phyloP scores from a whole-genome alignment of 2,329 filamentous ascomycete genomes.

The Epicoccum nigrum region DNA sequence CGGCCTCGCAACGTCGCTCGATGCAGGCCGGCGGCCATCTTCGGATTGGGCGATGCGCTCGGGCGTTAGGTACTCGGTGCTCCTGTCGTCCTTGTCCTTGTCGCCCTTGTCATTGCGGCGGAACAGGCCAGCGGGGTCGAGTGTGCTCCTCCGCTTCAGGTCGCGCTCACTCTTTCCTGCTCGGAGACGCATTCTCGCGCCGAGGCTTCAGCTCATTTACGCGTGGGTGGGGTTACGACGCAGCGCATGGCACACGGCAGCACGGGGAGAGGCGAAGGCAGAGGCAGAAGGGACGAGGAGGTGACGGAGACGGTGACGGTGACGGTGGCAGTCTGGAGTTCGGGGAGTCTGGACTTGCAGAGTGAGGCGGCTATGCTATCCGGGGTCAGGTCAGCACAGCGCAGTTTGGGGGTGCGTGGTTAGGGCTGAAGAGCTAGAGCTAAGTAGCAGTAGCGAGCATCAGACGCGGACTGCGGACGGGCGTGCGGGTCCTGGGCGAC shows the following conservation, averaged over 20 bases:
- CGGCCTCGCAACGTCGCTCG: conserved; percentile 31
- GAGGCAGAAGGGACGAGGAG: neutral
- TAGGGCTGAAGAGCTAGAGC: neutral
- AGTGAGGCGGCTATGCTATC: neutral
- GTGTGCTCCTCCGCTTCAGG: conserved; percentile 53
- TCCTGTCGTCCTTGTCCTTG: conserved; percentile 34
- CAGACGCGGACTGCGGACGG: neutral
- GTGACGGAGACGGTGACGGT: neutral
- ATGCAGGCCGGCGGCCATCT: conserved; percentile 41
- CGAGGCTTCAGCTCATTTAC: conserved; percentile 45
- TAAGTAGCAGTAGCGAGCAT: too few species aligned
- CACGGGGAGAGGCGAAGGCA: conserved; percentile 6
- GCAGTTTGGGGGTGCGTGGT: neutral
- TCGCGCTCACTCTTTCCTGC: conserved; percentile 49
- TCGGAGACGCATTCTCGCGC: conserved; percentile 48
- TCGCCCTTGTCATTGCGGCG: conserved; percentile 38
- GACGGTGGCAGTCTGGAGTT: neutral
- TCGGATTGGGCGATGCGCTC: conserved; percentile 40
- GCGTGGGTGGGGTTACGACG: conserved; percentile 33
- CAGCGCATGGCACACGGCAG: conserved; percentile 41
- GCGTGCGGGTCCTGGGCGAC: neutral
- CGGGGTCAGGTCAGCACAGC: neutral
- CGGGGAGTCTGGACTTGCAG: neutral
- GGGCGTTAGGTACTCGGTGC: conserved; percentile 24
- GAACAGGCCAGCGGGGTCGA: conserved; percentile 49